Base-by-base conservation (phyloP, 2,329 filamentous ascomycete species). In the Colletotrichum abscissum region DNA sequence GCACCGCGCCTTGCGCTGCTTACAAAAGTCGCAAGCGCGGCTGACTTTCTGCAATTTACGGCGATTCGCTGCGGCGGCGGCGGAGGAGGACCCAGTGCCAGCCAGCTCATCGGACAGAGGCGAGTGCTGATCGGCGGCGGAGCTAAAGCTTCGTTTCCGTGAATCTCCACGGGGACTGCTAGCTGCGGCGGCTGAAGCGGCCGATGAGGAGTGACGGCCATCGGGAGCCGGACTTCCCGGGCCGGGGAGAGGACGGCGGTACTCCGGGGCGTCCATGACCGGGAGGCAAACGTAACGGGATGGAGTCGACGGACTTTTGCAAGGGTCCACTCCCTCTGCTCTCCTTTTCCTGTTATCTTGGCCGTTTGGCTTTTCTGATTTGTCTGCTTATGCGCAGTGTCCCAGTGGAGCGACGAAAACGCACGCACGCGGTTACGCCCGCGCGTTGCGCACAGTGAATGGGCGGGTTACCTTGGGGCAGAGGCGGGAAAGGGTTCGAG, bases 1-100 rank as follows among this genome's bases (percentile, higher is more conserved):
- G 73, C 83, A 84, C 76, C 79, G 81, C 9, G 80, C 76, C 69
- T 84, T 84, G 55, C 80, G 80, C n/a, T 76, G 58, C 75, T 84
- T 84, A 78, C 82, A 84, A 35, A 78, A 76, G 70, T 84, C 82
- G 67, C 83, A 84, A 6, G 82, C 82, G n/a, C 81, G 76, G 69
- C 78, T 82, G 63, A 82, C 80, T 75, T 83, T 82, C 57, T 77
- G 78, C 14, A 72, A 62, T 67, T 80, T 81, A 59, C 68, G 75
- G 60, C 68, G 67, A 30, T 74, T 75, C 19, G 60, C 60, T n/a
- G 42, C 33, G 14, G 70, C 5, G 1, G 42, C 42, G 1, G 42
- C 16, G 42, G 42, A 49, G 7, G 19, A 49, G 16, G 42, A n/a
- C 42, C 42, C 42, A 19, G 8, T 19, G 16, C 60, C 67, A 55